Evolutionary conservation across 805 yeast genomes (phyloP), one percentile per base, ranked within the genome.

Genomic region (Saccharomycopsis sp.): DNA sequence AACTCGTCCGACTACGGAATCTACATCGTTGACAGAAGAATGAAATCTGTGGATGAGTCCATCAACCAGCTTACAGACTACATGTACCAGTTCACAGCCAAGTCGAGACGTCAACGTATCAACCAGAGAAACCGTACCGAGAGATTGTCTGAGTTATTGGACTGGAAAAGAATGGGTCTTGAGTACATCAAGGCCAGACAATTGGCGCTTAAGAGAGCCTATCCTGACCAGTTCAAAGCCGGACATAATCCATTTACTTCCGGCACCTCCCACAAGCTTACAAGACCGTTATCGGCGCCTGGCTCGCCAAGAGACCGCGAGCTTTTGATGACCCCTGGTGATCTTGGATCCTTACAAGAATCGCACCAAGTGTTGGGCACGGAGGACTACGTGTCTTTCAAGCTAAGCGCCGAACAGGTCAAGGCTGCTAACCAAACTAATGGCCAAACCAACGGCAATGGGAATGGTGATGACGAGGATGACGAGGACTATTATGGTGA

Each of bases 71-170:
- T 93, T 66, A 82, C 90, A 34, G 87, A 88, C 64, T 86, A 85
- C 72, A 91, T 93, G 97, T 89, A 81, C 72, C 93, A 88, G 53
- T 93, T 93, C 73, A 79, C 90, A 49, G 79, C 82, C 66, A 91
- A 94, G 75, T 87, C 96, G 15, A 85, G 97, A 73, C 87, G 99
- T 74, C 97, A 94, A 73, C 83, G 99, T 74, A 93, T 93, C 75
- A 94, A 94, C 73, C 98, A 93, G 77, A 85, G 99, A 76, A 93
- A 93, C 73, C 83, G 99, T 73, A 94, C 97, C 29, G 99, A 93
- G 75, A 80, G 99, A 66, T 79, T 93, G 63, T 85, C 94, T 55
- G 98, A 94, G 71, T 75, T 93, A 67, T 81, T 93, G 61, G 99
- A 93, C 75, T 93, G 99, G 99, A 89, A 88, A 73, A 82, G 98